phyloP scores from a whole-genome alignment of 176 grass and related monocot species.

The Triticum dicoccoides region DNA sequence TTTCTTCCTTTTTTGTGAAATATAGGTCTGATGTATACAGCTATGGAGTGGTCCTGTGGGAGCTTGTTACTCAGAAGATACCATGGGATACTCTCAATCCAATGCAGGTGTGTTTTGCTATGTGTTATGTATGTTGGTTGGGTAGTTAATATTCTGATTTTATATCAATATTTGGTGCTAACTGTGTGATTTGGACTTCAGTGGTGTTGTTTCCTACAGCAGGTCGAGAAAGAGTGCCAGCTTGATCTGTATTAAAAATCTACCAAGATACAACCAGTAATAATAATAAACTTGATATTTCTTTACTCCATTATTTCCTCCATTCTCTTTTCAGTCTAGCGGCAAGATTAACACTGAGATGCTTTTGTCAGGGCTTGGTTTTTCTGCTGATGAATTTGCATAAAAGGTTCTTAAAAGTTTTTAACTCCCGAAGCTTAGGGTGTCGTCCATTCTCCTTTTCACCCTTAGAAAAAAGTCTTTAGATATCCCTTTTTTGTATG shows the following conservation, averaged over 20 bases:
- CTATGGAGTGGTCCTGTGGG: slow-evolving; percentile 88
- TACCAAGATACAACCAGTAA: not conserved
- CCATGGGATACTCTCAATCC: slow-evolving; percentile 94
- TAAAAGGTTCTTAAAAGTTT: not conserved
- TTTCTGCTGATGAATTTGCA: not conserved
- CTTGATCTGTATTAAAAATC: not conserved
- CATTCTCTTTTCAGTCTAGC: not conserved
- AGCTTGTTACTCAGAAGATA: slow-evolving; percentile 86
- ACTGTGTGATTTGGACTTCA: not conserved
- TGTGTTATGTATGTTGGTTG: not conserved
- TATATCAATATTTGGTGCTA: not conserved
- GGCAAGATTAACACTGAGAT: not conserved
- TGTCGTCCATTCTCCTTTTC: not conserved
- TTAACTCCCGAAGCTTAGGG: not conserved
- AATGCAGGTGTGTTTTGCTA: slow-evolving; percentile 57
- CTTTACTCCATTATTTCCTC: not conserved
- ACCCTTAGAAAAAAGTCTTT: not conserved
- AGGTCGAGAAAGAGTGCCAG: not conserved
- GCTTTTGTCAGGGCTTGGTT: not conserved
- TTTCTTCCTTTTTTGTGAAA: slow-evolving; percentile 31
- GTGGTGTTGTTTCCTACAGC: not conserved
- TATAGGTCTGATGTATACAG: slow-evolving; percentile 95
- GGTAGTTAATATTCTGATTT: not conserved
- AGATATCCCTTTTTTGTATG: not conserved
- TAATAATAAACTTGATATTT: not conserved